Base-by-base conservation (phyloP, 2,329 filamentous ascomycete genomes). In the Penicillium sp. region DNA sequence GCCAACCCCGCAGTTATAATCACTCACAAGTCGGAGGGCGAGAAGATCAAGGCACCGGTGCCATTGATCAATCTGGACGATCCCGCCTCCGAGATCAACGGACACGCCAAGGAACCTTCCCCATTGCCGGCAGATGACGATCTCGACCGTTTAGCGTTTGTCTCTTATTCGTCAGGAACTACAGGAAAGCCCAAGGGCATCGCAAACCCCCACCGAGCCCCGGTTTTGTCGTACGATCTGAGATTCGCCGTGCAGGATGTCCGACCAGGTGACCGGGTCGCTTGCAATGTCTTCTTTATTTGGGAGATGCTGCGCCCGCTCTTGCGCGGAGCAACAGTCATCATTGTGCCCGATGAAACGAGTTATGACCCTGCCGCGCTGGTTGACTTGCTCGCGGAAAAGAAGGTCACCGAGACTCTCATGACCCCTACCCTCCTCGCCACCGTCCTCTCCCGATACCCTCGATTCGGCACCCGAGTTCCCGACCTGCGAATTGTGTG, bases 211-310 rank as follows among this genome's bases (percentile, higher is more conserved):
- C 89, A 92, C 70, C 80, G 83, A 64, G 89, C 89, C 14, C 80
- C 89, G 0, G 86, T 92, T 1, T 80, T 83, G 27, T 92, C 89
- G 6, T 92, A 92, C 67, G 79, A 90, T 62, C 72, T 90, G 58
- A 79, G 89, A 70, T 92, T 92, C 65, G 78, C 75, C 9, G 71
- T 92, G 45, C 88, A 85, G 60, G 86, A 92, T 68, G 76, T 90
- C 3, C 73, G 81, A 16, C 86, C 86, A 0, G 88, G 88, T 14
- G 89, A 92, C 62, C 83, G 89, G 6, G 88, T 92, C 10, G 89
- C 89, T n/a, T 92, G 89, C 75, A 93, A 92, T 77, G 89, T 92
- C 55, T 93, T 92, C 72, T 93, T 93, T 68, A 81, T 92, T 44
- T 93, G 89, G 89, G 89, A 93, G 70, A 92, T 92, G 53, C 72